Evolutionary conservation across 345 rosid genomes (phyloP).

Genomic region (Rhodomyrtus tomentosa): DNA sequence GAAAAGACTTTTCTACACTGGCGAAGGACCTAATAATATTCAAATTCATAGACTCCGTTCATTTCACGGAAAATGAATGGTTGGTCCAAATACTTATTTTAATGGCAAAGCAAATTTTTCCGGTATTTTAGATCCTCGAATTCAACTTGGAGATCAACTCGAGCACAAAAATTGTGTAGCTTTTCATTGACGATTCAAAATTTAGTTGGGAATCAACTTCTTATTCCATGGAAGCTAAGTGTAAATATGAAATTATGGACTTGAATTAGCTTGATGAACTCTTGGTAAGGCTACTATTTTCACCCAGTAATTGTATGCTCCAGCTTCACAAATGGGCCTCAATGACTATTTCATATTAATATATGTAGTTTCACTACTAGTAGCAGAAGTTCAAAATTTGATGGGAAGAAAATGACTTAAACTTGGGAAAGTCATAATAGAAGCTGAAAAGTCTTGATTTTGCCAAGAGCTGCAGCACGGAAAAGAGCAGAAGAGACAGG

Average conservation of each 20-base stretch:
- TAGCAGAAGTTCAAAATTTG: not conserved
- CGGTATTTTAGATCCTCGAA: not conserved
- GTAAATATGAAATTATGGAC: not conserved
- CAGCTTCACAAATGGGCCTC: not conserved
- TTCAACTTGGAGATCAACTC: not conserved
- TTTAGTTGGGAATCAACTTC: not conserved
- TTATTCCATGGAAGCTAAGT: not conserved
- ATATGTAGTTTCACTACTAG: not conserved
- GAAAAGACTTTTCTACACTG: not conserved
- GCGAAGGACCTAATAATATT: not conserved
- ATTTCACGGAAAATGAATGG: too few relatives aligned
- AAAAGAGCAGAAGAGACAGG: not conserved
- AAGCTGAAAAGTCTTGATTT: not conserved
- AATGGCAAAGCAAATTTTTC: not conserved
- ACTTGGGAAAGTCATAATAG: not conserved
- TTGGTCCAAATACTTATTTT: not conserved
- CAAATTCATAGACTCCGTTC: too few relatives aligned
- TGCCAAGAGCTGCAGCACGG: not conserved
- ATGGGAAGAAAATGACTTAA: not conserved
- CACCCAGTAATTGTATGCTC: not conserved
- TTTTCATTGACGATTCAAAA: not conserved
- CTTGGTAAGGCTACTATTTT: not conserved
- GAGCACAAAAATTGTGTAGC: not conserved
- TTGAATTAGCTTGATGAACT: not conserved
- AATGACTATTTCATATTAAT: not conserved